Evolutionary conservation across 2,329 filamentous ascomycete species (phyloP), one percentile per base, ranked within the genome.

Genomic region (Fusarium sp.): DNA sequence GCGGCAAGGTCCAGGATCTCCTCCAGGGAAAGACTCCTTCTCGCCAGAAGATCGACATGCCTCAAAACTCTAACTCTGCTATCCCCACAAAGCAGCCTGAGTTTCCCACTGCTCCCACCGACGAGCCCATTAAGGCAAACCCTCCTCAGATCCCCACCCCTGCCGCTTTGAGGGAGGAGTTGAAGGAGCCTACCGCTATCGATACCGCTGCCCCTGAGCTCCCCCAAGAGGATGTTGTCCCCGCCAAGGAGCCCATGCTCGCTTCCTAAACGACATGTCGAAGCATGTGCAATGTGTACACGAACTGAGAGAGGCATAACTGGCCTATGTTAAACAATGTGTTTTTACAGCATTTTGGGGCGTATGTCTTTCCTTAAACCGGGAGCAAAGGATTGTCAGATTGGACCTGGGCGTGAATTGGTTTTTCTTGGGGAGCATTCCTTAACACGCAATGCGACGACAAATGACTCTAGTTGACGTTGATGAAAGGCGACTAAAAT

Each of bases 1-100:
- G 88, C 28, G 83, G 85, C 77, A 91, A 91, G 85, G 89, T 90
- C 59, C 89, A 90, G 81, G 83, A 87, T 73, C 82, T 90, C 77
- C 84, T 91, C 72, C 84, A 85, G 62, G 85, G 85, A 72, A 81
- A 81, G 66, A 80, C 80, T 20, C 75, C 81, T 58, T 81, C 83
- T 41, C 80, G 83, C 56, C 80, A 83, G 73, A 74, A 78, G 68
- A 76, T 79, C 51, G 72, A 82, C 55, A 82, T 82, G 74, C 72
- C 81, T 16, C 70, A 66, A 59, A 63, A 66, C 54, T 23, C 65
- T 14, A 58, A 67, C 50, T 59, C 66, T 51, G 42, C 69, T 57
- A 53, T 51, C 21, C 56, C 66, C 23, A 18, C 59, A 49, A 76
- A 74, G 80, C 68, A 74, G 63, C 73, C 78, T 56, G 73, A 80